phyloP scores from a whole-genome alignment of 345 rosid genomes.

The Eucalyptus urophylla region DNA sequence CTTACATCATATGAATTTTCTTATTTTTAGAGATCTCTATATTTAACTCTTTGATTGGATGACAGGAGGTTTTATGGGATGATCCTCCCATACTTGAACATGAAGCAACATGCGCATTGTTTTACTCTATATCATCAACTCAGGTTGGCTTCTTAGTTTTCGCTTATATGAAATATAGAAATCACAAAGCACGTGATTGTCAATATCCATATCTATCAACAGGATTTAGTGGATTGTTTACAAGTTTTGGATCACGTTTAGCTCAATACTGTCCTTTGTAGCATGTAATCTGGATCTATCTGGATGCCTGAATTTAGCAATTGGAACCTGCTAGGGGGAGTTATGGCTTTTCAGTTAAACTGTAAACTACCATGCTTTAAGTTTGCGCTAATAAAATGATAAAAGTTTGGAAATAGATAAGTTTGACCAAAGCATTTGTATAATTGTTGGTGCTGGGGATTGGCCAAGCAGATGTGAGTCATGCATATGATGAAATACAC shows the following conservation, averaged over 20 bases:
- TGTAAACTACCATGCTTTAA: neutral
- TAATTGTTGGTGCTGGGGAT: neutral
- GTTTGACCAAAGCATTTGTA: neutral
- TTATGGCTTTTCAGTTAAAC: neutral
- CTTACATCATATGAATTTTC: neutral
- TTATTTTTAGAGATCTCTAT: neutral
- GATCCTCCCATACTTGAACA: constrained; percentile 73
- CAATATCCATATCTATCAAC: neutral
- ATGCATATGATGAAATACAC: neutral
- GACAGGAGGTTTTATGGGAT: constrained; percentile 95
- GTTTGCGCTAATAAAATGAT: neutral
- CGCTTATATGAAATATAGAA: neutral
- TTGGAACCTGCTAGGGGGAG: neutral
- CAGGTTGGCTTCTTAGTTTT: constrained; percentile 30
- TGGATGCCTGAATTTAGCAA: neutral
- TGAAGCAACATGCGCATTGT: constrained; percentile 75
- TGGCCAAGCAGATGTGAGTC: neutral
- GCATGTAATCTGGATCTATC: neutral
- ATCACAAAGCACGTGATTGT: neutral
- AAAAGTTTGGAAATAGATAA: neutral
- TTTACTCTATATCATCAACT: constrained; percentile 96
- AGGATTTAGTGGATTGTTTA: neutral
- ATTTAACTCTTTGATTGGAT: neutral
- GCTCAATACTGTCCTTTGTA: neutral
- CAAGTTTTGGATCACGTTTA: neutral